Base-by-base conservation (phyloP, 2,329 filamentous ascomycete species). In the Remersonia thermophila region DNA sequence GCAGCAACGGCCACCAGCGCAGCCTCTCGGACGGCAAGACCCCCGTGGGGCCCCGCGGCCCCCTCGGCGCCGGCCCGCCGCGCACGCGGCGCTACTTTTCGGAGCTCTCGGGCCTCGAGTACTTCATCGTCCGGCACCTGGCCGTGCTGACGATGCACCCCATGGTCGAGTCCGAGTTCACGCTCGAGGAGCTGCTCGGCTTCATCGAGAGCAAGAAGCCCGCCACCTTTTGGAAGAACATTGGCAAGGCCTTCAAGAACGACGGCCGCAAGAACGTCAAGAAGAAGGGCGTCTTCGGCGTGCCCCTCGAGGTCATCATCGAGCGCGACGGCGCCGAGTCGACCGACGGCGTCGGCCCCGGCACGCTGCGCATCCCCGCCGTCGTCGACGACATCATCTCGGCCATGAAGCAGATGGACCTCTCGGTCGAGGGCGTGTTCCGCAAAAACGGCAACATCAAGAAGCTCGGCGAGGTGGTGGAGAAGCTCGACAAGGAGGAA, bases 391-490 rank as follows among this genome's bases (percentile, higher is more conserved):
- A 95, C 55, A 79, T 89, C 33, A 80, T 98, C 27, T 82, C 83
- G 3, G 86, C 87, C 10, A 94, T 98, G 84, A 79, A 87, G 50
- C 91, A 89, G 59, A 96, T 98, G 85, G 91, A 98, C 57, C 86
- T 98, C 65, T 96, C 89, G 2, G 85, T 98, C 1, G 91, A 98
- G 59, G 91, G 91, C 51, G 87, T 98, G 15, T 98, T 98, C 73
- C 79, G 91, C 49, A 98, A 98, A 70, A 98, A 96, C 52, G 91
- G 91, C 50, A 98, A 96, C 58, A 95, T 98, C 63, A 89, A 91
- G 58, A 83, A 87, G 48, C 69, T 95, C 30, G 84, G 83, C 48
- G 87, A 94, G 43, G 67, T 93, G 6, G 80, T 85, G 27, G 84
- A 93, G 38, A 69, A 79, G 49, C 86, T 98, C 45, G 91, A 98